phyloP scores from a whole-genome alignment of 306 rosid species.

The Prinsepia uniflora region DNA sequence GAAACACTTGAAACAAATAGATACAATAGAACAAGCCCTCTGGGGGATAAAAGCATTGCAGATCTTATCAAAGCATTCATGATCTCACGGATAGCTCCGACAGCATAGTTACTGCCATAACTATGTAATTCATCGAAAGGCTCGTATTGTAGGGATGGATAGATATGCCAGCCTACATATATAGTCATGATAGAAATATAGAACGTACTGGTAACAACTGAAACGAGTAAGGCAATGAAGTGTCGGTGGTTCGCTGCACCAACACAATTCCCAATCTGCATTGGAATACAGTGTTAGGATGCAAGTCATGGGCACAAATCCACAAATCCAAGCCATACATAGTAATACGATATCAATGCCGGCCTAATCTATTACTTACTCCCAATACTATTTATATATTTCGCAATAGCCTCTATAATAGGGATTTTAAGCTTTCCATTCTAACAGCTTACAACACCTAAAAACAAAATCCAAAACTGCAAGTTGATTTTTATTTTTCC shows the following conservation, averaged over 20 bases:
- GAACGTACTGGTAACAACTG: slow-evolving; percentile 59
- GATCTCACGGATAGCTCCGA: slow-evolving; percentile 36
- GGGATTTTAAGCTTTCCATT: background rate
- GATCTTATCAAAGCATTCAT: slow-evolving; percentile 50
- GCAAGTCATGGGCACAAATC: slow-evolving; percentile 5
- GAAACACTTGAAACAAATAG: slow-evolving; percentile 71
- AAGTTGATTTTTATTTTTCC: background rate
- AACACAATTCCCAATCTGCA: slow-evolving; percentile 98
- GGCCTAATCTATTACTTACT: too few species aligned
- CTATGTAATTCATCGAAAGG: slow-evolving; percentile 28
- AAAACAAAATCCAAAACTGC: background rate
- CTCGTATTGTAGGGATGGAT: slow-evolving; percentile 50
- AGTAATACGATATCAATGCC: background rate
- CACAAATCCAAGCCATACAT: background rate
- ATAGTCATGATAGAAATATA: slow-evolving; percentile 64
- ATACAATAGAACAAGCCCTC: slow-evolving; percentile 72
- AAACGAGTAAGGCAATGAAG: slow-evolving; percentile 80
- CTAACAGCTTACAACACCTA: background rate
- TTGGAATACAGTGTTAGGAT: slow-evolving; percentile 19
- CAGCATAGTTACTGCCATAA: slow-evolving; percentile 20
- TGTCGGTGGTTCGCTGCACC: slow-evolving; percentile 86
- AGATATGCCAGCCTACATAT: slow-evolving; percentile 42
- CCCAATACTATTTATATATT: too few species aligned
- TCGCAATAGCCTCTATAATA: background rate
- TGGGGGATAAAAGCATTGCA: slow-evolving; percentile 51